A percentile compares a stretch with the other conserved stretches of the same genome.
These are phyloP conservation scores for Pythium utonaiense DNA, from an alignment of 352 stramenopile genomes.

Conservation along the genomic window DNA sequence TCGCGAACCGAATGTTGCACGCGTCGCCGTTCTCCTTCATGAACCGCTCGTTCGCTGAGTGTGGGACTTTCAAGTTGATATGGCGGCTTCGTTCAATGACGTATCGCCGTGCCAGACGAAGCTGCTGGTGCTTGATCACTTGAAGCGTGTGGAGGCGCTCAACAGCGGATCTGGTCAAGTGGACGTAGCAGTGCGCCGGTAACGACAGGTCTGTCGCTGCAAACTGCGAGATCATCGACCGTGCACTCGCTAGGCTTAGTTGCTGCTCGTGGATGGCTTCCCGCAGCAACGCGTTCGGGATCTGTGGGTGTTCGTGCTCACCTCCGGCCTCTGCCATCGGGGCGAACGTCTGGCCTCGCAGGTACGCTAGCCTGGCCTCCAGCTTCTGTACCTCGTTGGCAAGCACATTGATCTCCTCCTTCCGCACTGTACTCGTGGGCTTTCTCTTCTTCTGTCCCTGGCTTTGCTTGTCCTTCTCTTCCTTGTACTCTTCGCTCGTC, in stretches of 20 bases:
- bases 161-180: constrained; percentile 29
- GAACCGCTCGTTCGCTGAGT: constrained; percentile 39
- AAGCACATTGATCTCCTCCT: constrained; percentile 16
- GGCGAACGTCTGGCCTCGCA: constrained; percentile 10
- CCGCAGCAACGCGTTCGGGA: constrained; percentile 25
- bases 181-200: constrained; percentile 34
- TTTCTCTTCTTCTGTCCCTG: constrained; percentile 15
- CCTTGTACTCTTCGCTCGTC: not conserved
- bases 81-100: constrained; percentile 45
- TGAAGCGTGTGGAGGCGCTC: constrained; percentile 29
- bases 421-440: constrained; percentile 17
- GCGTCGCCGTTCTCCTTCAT: constrained; percentile 38
- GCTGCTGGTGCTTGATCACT: constrained; percentile 33
- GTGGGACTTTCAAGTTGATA: constrained; percentile 31
- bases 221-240: constrained; percentile 33
- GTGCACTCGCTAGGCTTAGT: constrained; percentile 29
- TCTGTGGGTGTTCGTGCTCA: constrained; percentile 5
- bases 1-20: constrained; percentile 36
- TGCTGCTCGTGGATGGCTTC: constrained; percentile 31
- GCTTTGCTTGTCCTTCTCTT: not conserved
- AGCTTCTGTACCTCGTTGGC: constrained; percentile 13
- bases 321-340: not conserved
- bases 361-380: constrained; percentile 13
- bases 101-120: constrained; percentile 34
- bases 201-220: constrained; percentile 13